Evolutionary conservation across 768 basidiomycete genomes (phyloP).

Genomic region (Hericium alpestre): DNA sequence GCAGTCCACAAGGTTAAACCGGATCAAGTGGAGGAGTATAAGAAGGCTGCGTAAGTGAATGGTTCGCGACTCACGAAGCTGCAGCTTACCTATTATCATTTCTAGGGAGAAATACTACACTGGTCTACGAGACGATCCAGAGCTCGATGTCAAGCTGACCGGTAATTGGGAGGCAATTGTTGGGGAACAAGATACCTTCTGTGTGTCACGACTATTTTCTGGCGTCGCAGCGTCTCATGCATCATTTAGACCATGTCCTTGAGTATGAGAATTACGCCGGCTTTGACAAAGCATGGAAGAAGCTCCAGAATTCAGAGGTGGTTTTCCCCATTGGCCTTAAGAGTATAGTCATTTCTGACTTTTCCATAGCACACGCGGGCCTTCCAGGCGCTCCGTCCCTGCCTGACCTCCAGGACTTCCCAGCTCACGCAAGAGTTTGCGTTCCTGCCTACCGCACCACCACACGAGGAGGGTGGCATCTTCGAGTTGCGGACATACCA

Average conservation of each 20-base stretch:
- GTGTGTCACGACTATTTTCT: constrained; percentile 24
- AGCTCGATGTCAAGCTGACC: constrained; percentile 75
- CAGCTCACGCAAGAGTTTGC: constrained; percentile 92
- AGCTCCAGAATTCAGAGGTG: constrained; percentile 61
- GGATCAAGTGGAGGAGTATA: constrained; percentile 71
- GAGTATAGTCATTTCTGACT: neutral
- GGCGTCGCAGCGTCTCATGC: constrained; percentile 1
- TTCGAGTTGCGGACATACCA: constrained; percentile 90
- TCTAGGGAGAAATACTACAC: constrained; percentile 75
- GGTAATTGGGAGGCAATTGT: constrained; percentile 90
- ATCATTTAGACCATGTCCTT: constrained; percentile 49
- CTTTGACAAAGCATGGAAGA: constrained; percentile 63
- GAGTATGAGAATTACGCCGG: constrained; percentile 93
- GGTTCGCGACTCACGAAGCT: constrained; percentile 4
- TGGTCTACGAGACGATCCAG: constrained; percentile 62
- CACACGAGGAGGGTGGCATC: constrained; percentile 76
- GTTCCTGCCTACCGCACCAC: constrained; percentile 86
- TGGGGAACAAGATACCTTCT: constrained; percentile 83
- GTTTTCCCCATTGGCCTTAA: neutral
- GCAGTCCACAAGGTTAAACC: constrained; percentile 83
- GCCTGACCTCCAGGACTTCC: constrained; percentile 56
- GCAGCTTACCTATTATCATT: neutral
- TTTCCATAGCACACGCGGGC: constrained; percentile 47
- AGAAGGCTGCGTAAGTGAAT: constrained; percentile 67
- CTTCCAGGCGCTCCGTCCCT: constrained; percentile 69